These are phyloP conservation scores for Aspergillus carlsbadensis DNA, from an alignment of 495 filamentous ascomycete species.

Conservation along the genomic window DNA sequence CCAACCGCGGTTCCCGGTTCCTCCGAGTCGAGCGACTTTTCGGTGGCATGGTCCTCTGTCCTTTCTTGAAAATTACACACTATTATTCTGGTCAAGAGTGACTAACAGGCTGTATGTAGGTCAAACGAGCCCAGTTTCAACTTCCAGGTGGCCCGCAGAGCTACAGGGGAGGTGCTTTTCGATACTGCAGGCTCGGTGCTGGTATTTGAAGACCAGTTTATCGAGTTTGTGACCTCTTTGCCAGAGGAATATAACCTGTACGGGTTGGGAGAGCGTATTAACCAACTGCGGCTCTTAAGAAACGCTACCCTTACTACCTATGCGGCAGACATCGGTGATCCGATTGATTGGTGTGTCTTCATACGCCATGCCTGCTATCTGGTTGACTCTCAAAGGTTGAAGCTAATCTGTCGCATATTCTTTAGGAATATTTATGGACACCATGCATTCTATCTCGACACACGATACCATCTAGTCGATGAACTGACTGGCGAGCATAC, in stretches of 20 bases:
- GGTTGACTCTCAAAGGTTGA: neutral
- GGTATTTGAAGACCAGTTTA: conserved; percentile 65
- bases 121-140: conserved; percentile 62
- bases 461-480: conserved; percentile 60
- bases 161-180: conserved; percentile 58
- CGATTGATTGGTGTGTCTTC: conserved; percentile 49
- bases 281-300: conserved; percentile 56
- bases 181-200: conserved; percentile 54
- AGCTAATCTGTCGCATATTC: neutral
- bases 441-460: conserved; percentile 65
- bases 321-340: conserved; percentile 65
- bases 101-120: too few relatives aligned
- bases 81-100: too few relatives aligned
- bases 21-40: conserved; percentile 47
- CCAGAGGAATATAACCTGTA: conserved; percentile 64
- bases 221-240: conserved; percentile 57
- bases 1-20: conserved; percentile 47
- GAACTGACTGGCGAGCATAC: conserved; percentile 46
- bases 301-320: conserved; percentile 66
- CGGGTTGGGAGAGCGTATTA: conserved; percentile 60
- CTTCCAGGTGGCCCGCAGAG: conserved; percentile 56
- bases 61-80: too few relatives aligned
- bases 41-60: conserved; percentile 55
- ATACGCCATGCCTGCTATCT: neutral
- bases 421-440: conserved; percentile 59